Conservation (phyloP, 176 grass and related monocot genomes). For the Secale cereale region DNA sequence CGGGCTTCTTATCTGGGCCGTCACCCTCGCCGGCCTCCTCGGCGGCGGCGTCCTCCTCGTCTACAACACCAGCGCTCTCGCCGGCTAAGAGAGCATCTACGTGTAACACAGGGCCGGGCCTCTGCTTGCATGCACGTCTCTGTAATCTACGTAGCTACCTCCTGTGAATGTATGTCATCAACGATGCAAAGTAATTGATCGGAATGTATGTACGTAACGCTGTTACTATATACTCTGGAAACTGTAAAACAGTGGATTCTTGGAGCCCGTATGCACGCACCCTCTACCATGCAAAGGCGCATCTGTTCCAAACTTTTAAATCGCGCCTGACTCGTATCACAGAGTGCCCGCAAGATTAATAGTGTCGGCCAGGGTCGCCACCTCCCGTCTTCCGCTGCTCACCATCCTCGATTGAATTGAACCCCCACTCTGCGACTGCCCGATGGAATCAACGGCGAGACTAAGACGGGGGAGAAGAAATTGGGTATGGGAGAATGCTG, state of each 20-base stretch:
- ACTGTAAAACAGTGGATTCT: not conserved
- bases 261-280: not conserved
- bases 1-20: slow-evolving; percentile 92
- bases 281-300: too few relatives aligned
- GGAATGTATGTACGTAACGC: slow-evolving; percentile 9
- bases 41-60: slow-evolving; percentile 85
- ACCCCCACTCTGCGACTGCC: too few relatives aligned
- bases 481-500: too few relatives aligned
- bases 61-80: slow-evolving; percentile 91
- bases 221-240: not conserved
- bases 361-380: too few relatives aligned
- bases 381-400: too few relatives aligned
- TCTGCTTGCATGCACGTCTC: not conserved
- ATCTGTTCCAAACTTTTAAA: too few relatives aligned
- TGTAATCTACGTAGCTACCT: not conserved
- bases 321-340: too few relatives aligned
- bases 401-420: too few relatives aligned
- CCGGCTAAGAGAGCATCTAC: slow-evolving; percentile 44
- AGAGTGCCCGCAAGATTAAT: too few relatives aligned
- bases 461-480: too few relatives aligned
- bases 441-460: too few relatives aligned
- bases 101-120: slow-evolving; percentile 10
- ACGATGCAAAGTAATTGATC: not conserved
- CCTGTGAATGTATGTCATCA: slow-evolving; percentile 4
- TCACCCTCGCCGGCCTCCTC: slow-evolving; percentile 79